phyloP scores from a whole-genome alignment of 768 basidiomycete species.

The Rossbeevera mucosa region DNA sequence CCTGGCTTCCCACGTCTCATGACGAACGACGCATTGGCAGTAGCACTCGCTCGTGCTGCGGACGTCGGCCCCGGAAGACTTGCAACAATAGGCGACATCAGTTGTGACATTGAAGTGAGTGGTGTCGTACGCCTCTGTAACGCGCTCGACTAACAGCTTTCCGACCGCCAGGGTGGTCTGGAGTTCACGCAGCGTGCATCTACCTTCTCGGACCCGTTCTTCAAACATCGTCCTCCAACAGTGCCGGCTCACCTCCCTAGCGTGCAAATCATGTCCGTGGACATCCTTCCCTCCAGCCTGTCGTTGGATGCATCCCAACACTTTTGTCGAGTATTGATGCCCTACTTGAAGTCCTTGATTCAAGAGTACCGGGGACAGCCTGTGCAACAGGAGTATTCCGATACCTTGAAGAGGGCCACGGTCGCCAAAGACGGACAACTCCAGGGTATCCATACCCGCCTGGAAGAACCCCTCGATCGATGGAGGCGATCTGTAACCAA shows the following conservation, averaged over 20 bases:
- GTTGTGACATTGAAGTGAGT: constrained; percentile 75
- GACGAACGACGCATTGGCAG: constrained; percentile 56
- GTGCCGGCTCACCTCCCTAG: constrained; percentile 45
- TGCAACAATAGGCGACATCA: constrained; percentile 79
- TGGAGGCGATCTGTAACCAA: constrained; percentile 30
- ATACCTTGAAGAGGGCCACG: constrained; percentile 64
- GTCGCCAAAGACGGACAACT: constrained; percentile 61
- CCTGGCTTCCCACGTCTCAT: constrained; percentile 75
- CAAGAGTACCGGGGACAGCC: constrained; percentile 33
- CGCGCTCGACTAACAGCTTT: background rate
- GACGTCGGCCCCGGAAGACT: constrained; percentile 53
- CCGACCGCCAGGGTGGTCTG: constrained; percentile 64
- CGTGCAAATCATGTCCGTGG: constrained; percentile 83
- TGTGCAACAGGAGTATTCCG: constrained; percentile 26
- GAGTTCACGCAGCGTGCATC: constrained; percentile 76
- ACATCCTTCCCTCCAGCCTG: constrained; percentile 84
- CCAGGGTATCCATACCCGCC: constrained; percentile 50
- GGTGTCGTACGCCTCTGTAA: background rate
- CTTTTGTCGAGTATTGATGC: constrained; percentile 63
- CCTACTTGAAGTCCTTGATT: constrained; percentile 63
- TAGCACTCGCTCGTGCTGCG: constrained; percentile 46
- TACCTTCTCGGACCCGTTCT: constrained; percentile 75
- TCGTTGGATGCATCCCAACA: constrained; percentile 76
- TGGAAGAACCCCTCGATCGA: constrained; percentile 47
- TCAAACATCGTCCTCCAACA: constrained; percentile 41